Conservation (phyloP, 805 yeast genomes). For the Saturnispora besseyi region DNA sequence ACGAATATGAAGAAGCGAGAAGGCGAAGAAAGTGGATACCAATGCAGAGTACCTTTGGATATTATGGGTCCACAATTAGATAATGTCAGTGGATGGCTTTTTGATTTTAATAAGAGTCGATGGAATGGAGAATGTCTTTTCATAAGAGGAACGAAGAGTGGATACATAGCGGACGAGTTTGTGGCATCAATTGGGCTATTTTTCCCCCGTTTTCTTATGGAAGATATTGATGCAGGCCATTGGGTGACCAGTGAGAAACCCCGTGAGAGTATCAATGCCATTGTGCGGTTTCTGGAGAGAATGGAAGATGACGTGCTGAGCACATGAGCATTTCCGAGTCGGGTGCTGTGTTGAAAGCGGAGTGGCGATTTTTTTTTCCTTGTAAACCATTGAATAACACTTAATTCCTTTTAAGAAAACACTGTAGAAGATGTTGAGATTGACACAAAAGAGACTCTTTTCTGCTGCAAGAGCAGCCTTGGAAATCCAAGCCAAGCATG, state of each 20-base stretch:
- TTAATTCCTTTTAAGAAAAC: neutral
- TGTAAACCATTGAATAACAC: neutral
- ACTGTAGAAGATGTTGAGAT: constrained; percentile 23
- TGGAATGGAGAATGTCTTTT: constrained; percentile 72
- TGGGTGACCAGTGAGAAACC: constrained; percentile 92
- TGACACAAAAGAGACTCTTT: constrained; percentile 24
- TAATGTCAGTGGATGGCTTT: constrained; percentile 73
- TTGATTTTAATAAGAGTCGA: constrained; percentile 40
- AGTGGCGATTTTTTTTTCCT: neutral
- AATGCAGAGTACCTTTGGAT: constrained; percentile 61
- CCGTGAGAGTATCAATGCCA: constrained; percentile 52
- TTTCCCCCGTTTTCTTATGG: constrained; percentile 69
- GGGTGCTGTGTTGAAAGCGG: neutral
- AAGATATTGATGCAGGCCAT: constrained; percentile 80
- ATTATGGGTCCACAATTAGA: constrained; percentile 57
- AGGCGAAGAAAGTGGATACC: constrained; percentile 27
- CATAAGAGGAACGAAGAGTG: constrained; percentile 67
- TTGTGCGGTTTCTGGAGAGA: constrained; percentile 40
- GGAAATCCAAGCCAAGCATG: constrained; percentile 41
- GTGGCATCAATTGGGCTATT: constrained; percentile 62
- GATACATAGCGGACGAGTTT: constrained; percentile 76
- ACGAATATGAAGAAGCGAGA: constrained; percentile 49
- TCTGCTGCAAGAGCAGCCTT: constrained; percentile 23
- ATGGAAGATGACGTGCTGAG: neutral
- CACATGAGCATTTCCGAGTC: constrained; percentile 5